Base-by-base conservation (phyloP, 345 rosid genomes). In the Iberis pinnata region DNA sequence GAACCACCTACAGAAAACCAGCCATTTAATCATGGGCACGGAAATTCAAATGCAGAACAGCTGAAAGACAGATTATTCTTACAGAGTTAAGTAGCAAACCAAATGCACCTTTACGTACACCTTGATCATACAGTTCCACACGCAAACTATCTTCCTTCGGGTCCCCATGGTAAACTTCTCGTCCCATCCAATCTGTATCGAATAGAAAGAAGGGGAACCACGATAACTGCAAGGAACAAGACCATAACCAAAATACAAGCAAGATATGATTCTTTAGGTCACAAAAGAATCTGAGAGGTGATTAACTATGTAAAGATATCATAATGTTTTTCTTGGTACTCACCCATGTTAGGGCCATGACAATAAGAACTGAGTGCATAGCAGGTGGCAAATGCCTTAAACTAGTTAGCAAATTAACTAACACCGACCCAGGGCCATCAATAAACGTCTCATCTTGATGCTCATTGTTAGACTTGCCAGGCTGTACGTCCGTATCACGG, bases 171-270 rank as follows among this genome's bases (percentile, higher is more conserved):
- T 88, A 88, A 42, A 93, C 95, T 74, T 93, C 95, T 71, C 95
- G 83, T 38, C 99, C 99, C 99, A 93, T 93, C 99, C 99, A 93
- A 75, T 93, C 97, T 29, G 94, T 86, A 75, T 93, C 97, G 51
- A 88, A 92, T 48, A 93, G 81, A 74, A 92, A 86, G 84, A 88
- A 86, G 5, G 97, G 99, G 66, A 92, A 92, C 99, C 97, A 88
- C 35, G 99, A 92, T 53, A 92, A 65, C 97, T 92, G 80, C 83
- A 80, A 45, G 61, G 31, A 53, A 53, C 45, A 67, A 51, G 26
- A 63, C 14, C 56, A 39, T 2, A 37, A 62, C 37, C 36, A 16
- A 35, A 48, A 37, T 50, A 22, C 12, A 13, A 46, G 10, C 24
- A 29, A 17, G 12, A 11, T 16, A 6, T 7, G 9, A 13, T 4